A percentile compares a stretch with the other conserved stretches of the same genome.
phyloP scores from a whole-genome alignment of 192 early-diverging fungal genomes.

The Backusella tuberculispora region DNA sequence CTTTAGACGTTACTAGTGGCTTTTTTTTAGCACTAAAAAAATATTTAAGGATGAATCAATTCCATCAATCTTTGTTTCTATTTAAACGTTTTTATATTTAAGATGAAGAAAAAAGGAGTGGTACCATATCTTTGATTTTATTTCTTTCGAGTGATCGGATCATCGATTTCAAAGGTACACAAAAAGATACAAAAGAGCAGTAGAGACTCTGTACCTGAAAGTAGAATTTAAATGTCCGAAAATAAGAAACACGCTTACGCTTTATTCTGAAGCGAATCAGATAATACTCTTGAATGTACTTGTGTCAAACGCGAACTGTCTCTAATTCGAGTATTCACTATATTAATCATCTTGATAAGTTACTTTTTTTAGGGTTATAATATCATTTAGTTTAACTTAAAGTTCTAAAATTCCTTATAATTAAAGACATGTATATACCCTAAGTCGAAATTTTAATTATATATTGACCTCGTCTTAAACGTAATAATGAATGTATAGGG shows the following conservation, averaged over 20 bases:
- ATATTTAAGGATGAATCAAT: background rate
- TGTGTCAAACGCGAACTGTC: no score
- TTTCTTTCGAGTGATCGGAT: background rate
- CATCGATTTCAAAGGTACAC: background rate
- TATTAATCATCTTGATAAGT: no score
- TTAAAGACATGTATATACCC: no score
- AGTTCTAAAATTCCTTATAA: no score
- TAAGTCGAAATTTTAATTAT: no score
- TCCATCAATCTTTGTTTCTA: background rate
- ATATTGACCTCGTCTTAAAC: no score
- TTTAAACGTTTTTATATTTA: background rate
- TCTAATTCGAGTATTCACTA: no score
- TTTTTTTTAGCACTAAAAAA: constrained; percentile 8
- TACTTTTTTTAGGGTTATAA: no score
- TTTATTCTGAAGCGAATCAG: background rate
- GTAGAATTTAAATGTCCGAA: background rate
- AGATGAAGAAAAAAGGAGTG: background rate
- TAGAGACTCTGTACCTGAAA: constrained; percentile 1
- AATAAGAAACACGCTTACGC: background rate
- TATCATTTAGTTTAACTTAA: no score
- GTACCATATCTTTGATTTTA: no score
- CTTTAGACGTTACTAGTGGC: constrained; percentile 1
- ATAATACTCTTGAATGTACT: no score
- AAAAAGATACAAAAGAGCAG: background rate
- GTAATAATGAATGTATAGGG: no score